Percentiles rank a stretch among this genome's conserved stretches.
phyloP scores from a whole-genome alignment of 108 stramenopile species.

The Fragilaria crotonensis region DNA sequence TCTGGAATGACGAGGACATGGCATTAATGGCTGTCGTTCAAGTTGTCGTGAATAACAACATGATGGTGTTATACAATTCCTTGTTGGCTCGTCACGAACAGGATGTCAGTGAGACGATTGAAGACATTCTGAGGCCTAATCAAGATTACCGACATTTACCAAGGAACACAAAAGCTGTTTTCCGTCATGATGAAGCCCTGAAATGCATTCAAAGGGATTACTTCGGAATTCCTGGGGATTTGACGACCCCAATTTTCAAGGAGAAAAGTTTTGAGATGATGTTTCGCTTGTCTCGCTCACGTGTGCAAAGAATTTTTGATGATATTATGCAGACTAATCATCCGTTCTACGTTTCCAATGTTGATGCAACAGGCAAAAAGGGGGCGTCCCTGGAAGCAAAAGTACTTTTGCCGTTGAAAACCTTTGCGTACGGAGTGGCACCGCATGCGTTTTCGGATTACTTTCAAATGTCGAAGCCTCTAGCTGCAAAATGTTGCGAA shows the following conservation, averaged over 20 bases:
- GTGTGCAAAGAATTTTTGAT: neutral
- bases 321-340: neutral
- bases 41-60: too few relatives aligned
- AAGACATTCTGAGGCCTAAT: too few relatives aligned
- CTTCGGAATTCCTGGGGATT: neutral
- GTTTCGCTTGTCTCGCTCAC: neutral
- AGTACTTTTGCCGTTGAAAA: slow-evolving; percentile 10
- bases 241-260: neutral
- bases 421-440: slow-evolving; percentile 5
- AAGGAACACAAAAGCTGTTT: too few relatives aligned
- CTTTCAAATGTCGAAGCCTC: slow-evolving; percentile 10
- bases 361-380: neutral
- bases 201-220: neutral
- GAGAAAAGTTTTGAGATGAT: neutral
- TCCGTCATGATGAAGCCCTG: too few relatives aligned
- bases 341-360: neutral
- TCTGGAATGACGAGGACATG: too few relatives aligned
- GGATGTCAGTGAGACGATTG: too few relatives aligned
- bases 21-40: too few relatives aligned
- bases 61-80: too few relatives aligned
- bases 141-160: too few relatives aligned
- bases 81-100: too few relatives aligned
- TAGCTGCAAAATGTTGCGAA: neutral
- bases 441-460: slow-evolving; percentile 4
- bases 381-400: neutral